Evolutionary conservation across 2,329 filamentous ascomycete genomes (phyloP), one percentile per base, ranked within the genome.

Genomic region (Beauveria sp.): DNA sequence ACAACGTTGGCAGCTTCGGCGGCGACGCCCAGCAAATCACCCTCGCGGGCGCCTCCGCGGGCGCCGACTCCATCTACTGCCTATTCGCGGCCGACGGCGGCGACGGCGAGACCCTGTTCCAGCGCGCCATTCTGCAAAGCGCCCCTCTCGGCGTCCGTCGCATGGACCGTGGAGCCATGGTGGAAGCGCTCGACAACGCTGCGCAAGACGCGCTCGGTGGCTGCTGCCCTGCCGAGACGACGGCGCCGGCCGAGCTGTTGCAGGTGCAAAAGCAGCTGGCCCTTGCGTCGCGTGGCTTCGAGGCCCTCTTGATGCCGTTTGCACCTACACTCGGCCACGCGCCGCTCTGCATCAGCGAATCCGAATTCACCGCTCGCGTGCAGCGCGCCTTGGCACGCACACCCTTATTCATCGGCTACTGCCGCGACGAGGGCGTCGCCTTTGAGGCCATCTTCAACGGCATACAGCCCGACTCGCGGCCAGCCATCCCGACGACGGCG

Each of bases 1-100:
- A 85, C 62, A 86, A 88, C 65, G 86, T 89, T 61, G 79, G 74
- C 0, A 73, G 78, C 0, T 90, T 89, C 68, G 87, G 86, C 3
- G 87, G 87, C 2, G 84, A 89, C 66, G 82, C 85, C 0, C 71
- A 74, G 2, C 83, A 82, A 63, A 83, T 88, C 8, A 87, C 84
- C 0, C 82, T 88, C 52, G 86, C 80, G 79, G 85, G 86, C 3
- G 80, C 87, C 68, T 79, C 76, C 0, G 80, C 82, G 0, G 81
- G 82, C 2, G 72, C 77, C 0, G 85, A 87, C 59, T 86, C 83
- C 0, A 63, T 67, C 5, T 65, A 63, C 47, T 64, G 61, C 44
- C 59, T 65, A 5, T 44, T 63, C 20, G 62, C 41, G 14, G 62
- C 62, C 22, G 57, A 62, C 40, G 60, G 55, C 3, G 51, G 51